Conservation (phyloP, 495 filamentous ascomycete genomes). For the Cudoniella acicularis region DNA sequence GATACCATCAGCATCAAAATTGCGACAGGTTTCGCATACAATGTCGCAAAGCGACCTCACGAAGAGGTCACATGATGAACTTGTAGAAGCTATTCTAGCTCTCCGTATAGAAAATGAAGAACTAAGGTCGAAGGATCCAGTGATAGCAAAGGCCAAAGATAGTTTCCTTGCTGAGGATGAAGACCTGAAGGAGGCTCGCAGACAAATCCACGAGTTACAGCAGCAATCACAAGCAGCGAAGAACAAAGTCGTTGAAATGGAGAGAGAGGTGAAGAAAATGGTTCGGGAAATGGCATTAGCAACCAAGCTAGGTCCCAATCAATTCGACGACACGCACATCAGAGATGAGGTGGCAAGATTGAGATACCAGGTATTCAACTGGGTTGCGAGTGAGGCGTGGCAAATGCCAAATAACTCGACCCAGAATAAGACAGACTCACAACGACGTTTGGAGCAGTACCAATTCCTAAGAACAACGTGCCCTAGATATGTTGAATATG, state of each 20-base stretch:
- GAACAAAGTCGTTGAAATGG: too few relatives aligned
- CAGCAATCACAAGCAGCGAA: too few relatives aligned
- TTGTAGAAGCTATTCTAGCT: neutral
- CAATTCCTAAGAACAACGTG: neutral
- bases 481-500: neutral
- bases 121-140: too few relatives aligned
- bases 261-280: neutral
- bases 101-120: neutral
- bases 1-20: too few relatives aligned
- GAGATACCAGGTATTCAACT: neutral
- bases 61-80: neutral
- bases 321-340: neutral
- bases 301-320: neutral
- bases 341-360: neutral
- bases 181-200: too few relatives aligned
- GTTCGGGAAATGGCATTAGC: neutral
- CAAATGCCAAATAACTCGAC: neutral
- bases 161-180: too few relatives aligned
- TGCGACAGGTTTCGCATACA: neutral
- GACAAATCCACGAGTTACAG: too few relatives aligned
- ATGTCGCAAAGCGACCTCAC: neutral
- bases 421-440: too few relatives aligned
- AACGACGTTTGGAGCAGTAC: too few relatives aligned
- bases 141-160: too few relatives aligned
- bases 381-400: neutral